Evolutionary conservation across 2,329 filamentous ascomycete genomes (phyloP).

Genomic region (Neonectria magnoliae): DNA sequence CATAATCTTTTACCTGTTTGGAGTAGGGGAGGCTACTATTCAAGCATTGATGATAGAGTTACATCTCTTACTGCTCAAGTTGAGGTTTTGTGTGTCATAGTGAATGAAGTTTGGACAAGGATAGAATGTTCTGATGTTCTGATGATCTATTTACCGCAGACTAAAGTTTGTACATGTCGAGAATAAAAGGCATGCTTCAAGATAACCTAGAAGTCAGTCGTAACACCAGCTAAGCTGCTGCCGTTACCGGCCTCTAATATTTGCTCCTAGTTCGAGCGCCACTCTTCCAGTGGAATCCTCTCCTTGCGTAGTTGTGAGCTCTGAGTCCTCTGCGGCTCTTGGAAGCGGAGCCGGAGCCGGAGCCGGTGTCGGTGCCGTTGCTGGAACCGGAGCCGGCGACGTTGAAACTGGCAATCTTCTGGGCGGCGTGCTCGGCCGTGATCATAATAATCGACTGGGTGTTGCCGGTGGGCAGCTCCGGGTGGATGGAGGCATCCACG

Average conservation of each 20-base stretch:
- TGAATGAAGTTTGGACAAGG: slow-evolving; percentile 1
- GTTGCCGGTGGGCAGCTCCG: slow-evolving; percentile 51
- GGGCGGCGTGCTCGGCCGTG: slow-evolving; percentile 39
- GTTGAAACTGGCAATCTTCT: slow-evolving; percentile 37
- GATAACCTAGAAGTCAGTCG: background rate
- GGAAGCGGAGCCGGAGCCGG: background rate
- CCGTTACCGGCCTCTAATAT: background rate
- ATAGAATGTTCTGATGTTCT: background rate
- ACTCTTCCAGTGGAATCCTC: slow-evolving; percentile 28
- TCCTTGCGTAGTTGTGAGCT: background rate
- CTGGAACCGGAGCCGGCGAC: slow-evolving; percentile 9
- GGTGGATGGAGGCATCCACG: slow-evolving; percentile 70
- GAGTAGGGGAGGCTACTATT: too few species aligned
- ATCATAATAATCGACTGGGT: slow-evolving; percentile 44
- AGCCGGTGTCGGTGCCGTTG: background rate
- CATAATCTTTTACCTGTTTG: too few species aligned
- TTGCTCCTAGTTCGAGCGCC: slow-evolving; percentile 12
- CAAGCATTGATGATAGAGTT: too few species aligned
- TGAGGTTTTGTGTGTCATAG: too few species aligned
- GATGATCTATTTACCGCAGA: background rate
- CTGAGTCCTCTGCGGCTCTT: background rate
- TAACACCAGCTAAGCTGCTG: background rate
- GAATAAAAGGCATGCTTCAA: slow-evolving; percentile 9
- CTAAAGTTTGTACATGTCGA: slow-evolving; percentile 7
- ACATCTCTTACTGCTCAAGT: too few species aligned